These are phyloP conservation scores for Obelidium mucronatum DNA, from an alignment of 192 early-diverging fungal species.

Conservation along the genomic window DNA sequence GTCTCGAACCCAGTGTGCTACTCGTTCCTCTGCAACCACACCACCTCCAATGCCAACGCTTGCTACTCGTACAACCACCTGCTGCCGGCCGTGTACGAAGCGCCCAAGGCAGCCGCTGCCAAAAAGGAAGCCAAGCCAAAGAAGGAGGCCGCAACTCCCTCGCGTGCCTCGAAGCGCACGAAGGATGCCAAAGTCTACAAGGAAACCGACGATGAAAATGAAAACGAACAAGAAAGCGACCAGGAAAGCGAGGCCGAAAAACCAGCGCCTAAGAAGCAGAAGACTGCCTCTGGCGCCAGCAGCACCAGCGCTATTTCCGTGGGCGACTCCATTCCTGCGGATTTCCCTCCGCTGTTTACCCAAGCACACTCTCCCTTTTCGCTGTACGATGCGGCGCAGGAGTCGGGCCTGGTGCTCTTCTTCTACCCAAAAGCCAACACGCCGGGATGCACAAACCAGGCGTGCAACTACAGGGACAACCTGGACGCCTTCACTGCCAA, in stretches of 20 bases:
- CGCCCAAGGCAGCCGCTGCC: conserved; percentile 10
- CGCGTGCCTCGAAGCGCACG: background rate
- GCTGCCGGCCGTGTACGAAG: background rate
- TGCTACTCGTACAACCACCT: conserved; percentile 17
- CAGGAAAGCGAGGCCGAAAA: conserved; percentile 1
- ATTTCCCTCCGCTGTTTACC: conserved; percentile 12
- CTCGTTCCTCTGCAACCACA: background rate
- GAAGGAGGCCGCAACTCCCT: background rate
- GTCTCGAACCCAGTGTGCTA: background rate
- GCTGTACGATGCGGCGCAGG: conserved; percentile 31
- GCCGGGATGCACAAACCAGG: conserved; percentile 49
- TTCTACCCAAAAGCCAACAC: conserved; percentile 49
- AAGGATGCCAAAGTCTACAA: conserved; percentile 27
- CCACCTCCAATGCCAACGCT: background rate
- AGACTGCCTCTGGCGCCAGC: background rate
- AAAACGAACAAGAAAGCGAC: background rate
- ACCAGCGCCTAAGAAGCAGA: background rate
- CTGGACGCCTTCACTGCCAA: conserved; percentile 20
- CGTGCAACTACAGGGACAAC: conserved; percentile 45
- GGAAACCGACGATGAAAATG: conserved; percentile 22
- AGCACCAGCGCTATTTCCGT: background rate
- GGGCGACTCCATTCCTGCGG: conserved; percentile 35
- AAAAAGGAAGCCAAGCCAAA: background rate
- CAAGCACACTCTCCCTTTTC: conserved; percentile 15
- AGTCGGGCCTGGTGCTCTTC: conserved; percentile 44